Conservation (phyloP, 768 basidiomycete species). For the Leucocoprinus birnbaumii region DNA sequence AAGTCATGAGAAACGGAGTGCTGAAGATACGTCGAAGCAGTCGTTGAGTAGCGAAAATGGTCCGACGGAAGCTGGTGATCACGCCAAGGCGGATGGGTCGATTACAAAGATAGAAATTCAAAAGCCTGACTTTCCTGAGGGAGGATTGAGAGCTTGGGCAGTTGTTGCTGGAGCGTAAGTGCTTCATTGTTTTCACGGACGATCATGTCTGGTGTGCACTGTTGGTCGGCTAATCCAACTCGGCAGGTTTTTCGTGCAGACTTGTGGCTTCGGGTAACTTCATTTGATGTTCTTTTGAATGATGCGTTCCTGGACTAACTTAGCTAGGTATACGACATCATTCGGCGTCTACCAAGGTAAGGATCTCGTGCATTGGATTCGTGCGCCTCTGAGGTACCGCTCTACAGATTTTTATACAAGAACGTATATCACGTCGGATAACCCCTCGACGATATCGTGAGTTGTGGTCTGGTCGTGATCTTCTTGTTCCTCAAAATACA, state of each 20-base stretch:
- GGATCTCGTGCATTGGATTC: background rate
- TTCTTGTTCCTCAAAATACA: background rate
- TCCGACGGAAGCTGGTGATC: too few relatives aligned
- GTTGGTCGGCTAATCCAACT: background rate
- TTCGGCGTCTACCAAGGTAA: constrained; percentile 25
- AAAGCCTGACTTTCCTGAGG: constrained; percentile 12
- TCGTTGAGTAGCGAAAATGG: too few relatives aligned
- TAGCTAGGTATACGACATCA: constrained; percentile 20
- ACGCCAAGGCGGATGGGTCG: too few relatives aligned
- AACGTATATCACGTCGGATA: constrained; percentile 19
- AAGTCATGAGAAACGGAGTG: too few relatives aligned
- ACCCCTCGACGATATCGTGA: constrained; percentile 21
- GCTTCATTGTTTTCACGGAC: too few relatives aligned
- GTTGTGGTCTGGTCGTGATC: background rate
- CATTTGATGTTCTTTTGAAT: background rate
- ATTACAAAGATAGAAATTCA: too few relatives aligned
- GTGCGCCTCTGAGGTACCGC: too few relatives aligned
- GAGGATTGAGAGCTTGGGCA: constrained; percentile 14
- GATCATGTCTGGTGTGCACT: background rate
- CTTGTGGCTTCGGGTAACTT: constrained; percentile 21
- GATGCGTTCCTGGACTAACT: background rate
- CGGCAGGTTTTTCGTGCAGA: constrained; percentile 16
- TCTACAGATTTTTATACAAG: constrained; percentile 23
- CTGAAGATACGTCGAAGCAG: too few relatives aligned
- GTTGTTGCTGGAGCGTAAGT: constrained; percentile 15